Evolutionary conservation across 306 rosid species (phyloP).

Genomic region (Prunus salicina): DNA sequence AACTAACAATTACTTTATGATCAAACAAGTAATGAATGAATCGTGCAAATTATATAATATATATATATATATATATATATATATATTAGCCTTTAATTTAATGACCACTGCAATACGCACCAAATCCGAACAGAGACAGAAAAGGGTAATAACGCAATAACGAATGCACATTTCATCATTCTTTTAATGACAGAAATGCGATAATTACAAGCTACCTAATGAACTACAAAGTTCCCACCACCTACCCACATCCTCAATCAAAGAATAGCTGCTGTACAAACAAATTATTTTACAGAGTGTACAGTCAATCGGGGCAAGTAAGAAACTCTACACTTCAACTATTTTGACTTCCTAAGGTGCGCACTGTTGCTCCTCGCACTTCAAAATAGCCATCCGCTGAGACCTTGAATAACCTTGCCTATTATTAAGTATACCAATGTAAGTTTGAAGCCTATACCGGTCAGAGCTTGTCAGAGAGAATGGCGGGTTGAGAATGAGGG

Average conservation of each 20-base stretch:
- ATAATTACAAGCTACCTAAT: conserved; percentile 31
- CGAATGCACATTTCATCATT: conserved; percentile 43
- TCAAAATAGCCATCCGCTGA: conserved; percentile 61
- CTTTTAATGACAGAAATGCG: conserved; percentile 46
- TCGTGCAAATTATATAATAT: background rate
- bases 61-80: background rate
- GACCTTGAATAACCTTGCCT: conserved; percentile 84
- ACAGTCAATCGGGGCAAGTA: conserved; percentile 16
- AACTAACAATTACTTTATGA: background rate
- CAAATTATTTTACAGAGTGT: conserved; percentile 42
- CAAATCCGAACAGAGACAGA: background rate
- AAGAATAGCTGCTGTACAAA: conserved; percentile 88
- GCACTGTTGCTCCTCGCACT: conserved; percentile 56
- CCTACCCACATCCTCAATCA: conserved; percentile 55
- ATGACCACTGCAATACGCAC: background rate
- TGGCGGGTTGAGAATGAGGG: conserved; percentile 89
- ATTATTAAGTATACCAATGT: conserved; percentile 69
- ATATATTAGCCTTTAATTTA: background rate
- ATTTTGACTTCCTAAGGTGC: conserved; percentile 36
- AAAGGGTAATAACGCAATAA: background rate
- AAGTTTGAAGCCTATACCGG: conserved; percentile 77
- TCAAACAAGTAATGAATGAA: background rate
- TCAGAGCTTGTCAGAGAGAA: conserved; percentile 82
- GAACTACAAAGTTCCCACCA: conserved; percentile 23
- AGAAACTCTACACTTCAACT: conserved; percentile 20